Percentiles rank a stretch among this genome's conserved stretches.
Conservation (phyloP, 2,329 filamentous ascomycete genomes). For the Xylariaceae sp. region DNA sequence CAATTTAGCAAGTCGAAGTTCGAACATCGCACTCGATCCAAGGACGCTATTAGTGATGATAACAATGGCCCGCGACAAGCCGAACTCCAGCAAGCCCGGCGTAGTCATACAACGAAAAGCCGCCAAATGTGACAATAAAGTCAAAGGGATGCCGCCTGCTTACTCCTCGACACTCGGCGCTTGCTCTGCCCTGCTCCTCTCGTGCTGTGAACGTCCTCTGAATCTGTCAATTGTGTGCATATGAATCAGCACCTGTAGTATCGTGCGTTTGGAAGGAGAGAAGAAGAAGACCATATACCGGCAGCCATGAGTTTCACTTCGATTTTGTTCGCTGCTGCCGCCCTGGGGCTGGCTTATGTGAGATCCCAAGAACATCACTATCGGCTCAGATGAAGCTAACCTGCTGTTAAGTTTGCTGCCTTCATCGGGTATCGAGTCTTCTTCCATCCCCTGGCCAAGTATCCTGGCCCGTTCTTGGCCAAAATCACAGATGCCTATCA, state of each 20-base stretch:
- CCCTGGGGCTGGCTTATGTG: constrained; percentile 12
- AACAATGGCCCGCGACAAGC: constrained; percentile 1
- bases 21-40: too few relatives aligned
- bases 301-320: constrained; percentile 5
- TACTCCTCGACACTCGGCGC: neutral
- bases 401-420: constrained; percentile 18
- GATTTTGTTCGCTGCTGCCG: constrained; percentile 8
- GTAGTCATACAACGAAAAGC: too few relatives aligned
- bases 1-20: constrained; percentile 1
- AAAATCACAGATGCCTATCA: constrained; percentile 62
- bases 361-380: constrained; percentile 2
- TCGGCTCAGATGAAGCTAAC: constrained; percentile 4
- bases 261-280: too few relatives aligned
- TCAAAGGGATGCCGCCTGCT: constrained; percentile 1
- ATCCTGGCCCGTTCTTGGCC: constrained; percentile 60
- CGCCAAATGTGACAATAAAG: too few relatives aligned
- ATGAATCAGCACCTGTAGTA: constrained; percentile 3
- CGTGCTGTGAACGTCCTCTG: too few relatives aligned
- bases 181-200: too few relatives aligned
- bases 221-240: neutral
- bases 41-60: neutral
- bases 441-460: constrained; percentile 61
- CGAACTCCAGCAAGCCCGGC: neutral
- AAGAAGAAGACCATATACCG: too few relatives aligned
- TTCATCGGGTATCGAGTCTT: constrained; percentile 53